phyloP scores from a whole-genome alignment of 768 basidiomycete species.

The Mycena filopes region DNA sequence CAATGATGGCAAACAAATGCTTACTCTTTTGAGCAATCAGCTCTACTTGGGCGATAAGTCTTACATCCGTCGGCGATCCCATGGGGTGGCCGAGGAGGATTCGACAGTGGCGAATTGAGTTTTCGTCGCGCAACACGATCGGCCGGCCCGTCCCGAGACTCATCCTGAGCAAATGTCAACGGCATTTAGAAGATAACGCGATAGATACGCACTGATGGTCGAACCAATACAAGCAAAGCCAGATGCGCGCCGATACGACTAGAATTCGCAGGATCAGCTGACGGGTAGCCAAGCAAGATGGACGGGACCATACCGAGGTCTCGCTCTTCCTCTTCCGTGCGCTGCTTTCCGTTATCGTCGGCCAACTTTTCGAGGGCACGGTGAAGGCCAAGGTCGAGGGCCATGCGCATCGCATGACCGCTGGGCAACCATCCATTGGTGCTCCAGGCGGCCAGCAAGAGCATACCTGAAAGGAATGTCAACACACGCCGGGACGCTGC shows the following conservation, averaged over 20 bases:
- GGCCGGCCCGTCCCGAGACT: conserved; percentile 93
- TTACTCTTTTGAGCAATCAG: conserved; percentile 91
- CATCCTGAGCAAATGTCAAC: conserved; percentile 62
- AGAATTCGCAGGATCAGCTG: conserved; percentile 26
- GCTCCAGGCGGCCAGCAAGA: conserved; percentile 92
- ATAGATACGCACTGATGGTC: conserved; percentile 83
- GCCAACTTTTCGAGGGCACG: conserved; percentile 92
- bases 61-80: conserved; percentile 90
- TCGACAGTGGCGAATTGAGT: conserved; percentile 86
- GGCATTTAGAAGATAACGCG: conserved; percentile 8
- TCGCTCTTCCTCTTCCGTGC: conserved; percentile 85
- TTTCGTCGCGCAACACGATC: conserved; percentile 89
- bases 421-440: conserved; percentile 95
- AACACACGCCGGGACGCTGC: conserved; percentile 1
- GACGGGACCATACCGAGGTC: conserved; percentile 72
- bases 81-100: conserved; percentile 85
- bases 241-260: conserved; percentile 94
- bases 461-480: conserved; percentile 69
- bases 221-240: conserved; percentile 96
- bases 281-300: conserved; percentile 18
- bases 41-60: conserved; percentile 88
- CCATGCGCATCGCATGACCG: conserved; percentile 97
- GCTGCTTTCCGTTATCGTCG: conserved; percentile 73
- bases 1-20: conserved; percentile 34
- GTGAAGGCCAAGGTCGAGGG: conserved; percentile 91